Evolutionary conservation across 306 rosid species (phyloP), one percentile per base, ranked within the genome.

Genomic region (Vigna reflexopilosa): DNA sequence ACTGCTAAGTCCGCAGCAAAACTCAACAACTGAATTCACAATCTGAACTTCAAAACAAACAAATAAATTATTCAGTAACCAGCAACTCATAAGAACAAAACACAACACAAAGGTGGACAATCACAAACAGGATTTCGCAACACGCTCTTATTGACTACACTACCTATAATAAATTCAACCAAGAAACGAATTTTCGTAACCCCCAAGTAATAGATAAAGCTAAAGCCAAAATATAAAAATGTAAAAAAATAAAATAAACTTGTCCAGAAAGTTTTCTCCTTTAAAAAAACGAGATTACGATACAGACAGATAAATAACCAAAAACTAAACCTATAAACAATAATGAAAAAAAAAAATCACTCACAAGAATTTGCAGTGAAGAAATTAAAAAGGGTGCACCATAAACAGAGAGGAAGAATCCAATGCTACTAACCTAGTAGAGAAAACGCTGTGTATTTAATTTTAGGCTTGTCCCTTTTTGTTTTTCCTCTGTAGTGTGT

Each of bases 161-260:
- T 14, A 7, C 0, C 5, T 3, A 66, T 1, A 22, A n/a, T 13
- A 45, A 22, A 75, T 9, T 44, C 48, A 57, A 48, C 3, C 11
- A 7, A 14, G 55, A 67, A 19, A 19, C 12, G 17, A 76, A 65
- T 80, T 65, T 76, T 40, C 73, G 69, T 76, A 32, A 28, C 11
- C 70, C 51, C 70, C 85, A 80, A 84, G 87, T 58, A 84, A 75
- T 26, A 67, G 57, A 80, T 54, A 56, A 13, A 78, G 68, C 34
- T 7, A 19, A 24, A 50, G 1, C 13, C 70, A 2, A 7, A 22
- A 15, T 45, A 45, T 67, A 22, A 14, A 19, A 65, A 54, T 74
- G 34, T 30, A 30, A 30, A 30, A 30, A 30, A 30, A 30, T 3
- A 30, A 9, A 10, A 40, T 57, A 67, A 16, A 47, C 80, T 75